phyloP scores from a whole-genome alignment of 129 eudicot genomes.

The Escallonia rubra region DNA sequence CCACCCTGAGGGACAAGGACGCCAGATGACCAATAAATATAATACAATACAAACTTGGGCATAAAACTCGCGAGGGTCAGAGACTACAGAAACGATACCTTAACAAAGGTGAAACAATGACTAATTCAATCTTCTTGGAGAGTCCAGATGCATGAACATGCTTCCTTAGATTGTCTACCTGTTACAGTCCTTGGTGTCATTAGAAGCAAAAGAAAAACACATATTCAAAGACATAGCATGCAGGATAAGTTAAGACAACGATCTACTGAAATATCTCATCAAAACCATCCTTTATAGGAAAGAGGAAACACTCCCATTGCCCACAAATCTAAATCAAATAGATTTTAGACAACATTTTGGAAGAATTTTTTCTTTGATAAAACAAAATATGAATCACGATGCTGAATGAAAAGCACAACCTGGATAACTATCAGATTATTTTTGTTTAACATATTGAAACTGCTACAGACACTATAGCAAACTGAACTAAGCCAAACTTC shows the following conservation, averaged over 20 bases:
- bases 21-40: too few relatives aligned
- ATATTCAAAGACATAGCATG: too few relatives aligned
- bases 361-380: background rate
- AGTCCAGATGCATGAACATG: constrained; percentile 74
- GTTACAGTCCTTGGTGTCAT: constrained; percentile 7
- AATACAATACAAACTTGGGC: too few relatives aligned
- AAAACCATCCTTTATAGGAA: background rate
- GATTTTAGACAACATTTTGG: background rate
- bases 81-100: constrained; percentile 36
- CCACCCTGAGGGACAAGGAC: too few relatives aligned
- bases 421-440: background rate
- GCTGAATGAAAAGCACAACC: background rate
- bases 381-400: background rate
- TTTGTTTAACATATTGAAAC: too few relatives aligned
- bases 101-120: constrained; percentile 73
- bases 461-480: background rate
- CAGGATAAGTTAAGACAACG: too few relatives aligned
- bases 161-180: constrained; percentile 80
- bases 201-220: too few relatives aligned
- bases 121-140: constrained; percentile 58
- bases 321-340: background rate
- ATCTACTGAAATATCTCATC: too few relatives aligned
- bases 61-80: background rate
- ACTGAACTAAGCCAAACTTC: background rate
- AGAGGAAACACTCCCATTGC: background rate